Conservation (phyloP, 331 rosid species). For the Quercus tomentella region DNA sequence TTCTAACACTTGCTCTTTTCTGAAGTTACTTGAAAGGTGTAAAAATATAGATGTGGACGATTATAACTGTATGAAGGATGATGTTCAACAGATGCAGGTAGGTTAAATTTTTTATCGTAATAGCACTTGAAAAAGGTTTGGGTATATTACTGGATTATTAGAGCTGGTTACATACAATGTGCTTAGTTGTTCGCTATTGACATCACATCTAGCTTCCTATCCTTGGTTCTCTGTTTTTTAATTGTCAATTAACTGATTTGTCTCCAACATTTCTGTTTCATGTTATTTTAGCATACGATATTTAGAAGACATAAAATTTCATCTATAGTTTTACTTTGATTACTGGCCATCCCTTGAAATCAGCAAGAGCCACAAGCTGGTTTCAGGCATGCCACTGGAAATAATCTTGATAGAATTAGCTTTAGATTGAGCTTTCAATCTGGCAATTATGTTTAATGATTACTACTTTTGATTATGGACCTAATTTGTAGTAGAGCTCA, state of each 20-base stretch:
- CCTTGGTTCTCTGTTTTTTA: background rate
- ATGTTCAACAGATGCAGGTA: constrained; percentile 68
- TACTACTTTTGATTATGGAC: background rate
- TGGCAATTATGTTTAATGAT: background rate
- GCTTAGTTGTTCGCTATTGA: background rate
- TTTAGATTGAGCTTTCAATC: background rate
- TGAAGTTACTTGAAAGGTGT: constrained; percentile 64
- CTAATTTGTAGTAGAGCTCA: too few species aligned
- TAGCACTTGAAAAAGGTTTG: background rate
- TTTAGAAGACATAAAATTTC: background rate
- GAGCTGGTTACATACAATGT: background rate
- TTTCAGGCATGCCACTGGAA: background rate
- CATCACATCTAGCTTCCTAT: background rate
- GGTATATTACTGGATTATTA: background rate
- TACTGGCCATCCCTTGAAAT: background rate
- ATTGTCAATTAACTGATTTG: background rate
- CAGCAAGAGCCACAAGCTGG: background rate
- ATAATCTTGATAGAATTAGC: background rate
- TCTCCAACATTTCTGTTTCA: background rate
- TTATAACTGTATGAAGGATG: constrained; percentile 64
- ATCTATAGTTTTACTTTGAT: background rate
- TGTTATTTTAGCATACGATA: background rate
- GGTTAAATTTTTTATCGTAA: background rate
- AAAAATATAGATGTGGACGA: constrained; percentile 70
- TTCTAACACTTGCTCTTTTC: constrained; percentile 3